Evolutionary conservation across 495 filamentous ascomycete genomes (phyloP), one percentile per base, ranked within the genome.

Genomic region (Hypoxylon lenormandii): DNA sequence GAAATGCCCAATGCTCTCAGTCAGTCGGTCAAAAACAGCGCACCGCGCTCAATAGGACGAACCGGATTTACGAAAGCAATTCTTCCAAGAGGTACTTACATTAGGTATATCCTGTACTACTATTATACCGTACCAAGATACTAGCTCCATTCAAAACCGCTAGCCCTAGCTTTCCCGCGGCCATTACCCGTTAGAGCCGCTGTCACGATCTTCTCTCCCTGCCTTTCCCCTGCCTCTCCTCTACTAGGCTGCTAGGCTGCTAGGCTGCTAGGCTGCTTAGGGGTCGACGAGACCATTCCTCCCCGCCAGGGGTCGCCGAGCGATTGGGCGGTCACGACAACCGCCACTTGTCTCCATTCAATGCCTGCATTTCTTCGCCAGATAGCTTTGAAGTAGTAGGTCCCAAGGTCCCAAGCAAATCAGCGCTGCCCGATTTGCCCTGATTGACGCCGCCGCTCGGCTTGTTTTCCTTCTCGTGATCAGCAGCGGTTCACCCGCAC

Each of bases 301-400:
- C 26, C 21, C 43, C 42, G 55, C 30, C 30, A 33, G 60, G 66
- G 38, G 56, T 61, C 50, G 66, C 56, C 54, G 56, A 66, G 38
- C 66, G 51, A 75, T 76, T 64, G 51, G 69, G 70, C 66, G 70
- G 73, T 68, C 52, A 64, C 60, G 65, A 58, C 64, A 72, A 46
- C 61, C 70, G 72, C 71, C 74, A 76, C 74, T 74, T 76, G 74
- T 76, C 65, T 76, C 74, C 74, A 76, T 67, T 76, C 74, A 63
- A 58, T 49, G 69, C 69, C 63, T 72, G 63, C 33, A 58, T 59
- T 59, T 64, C 64, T 53, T 52, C 47, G 40, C 26, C 40, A 43
- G 36, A 61, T 53, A 42, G 53, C 60, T 69, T 65, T 36, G 38
- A 61, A 58, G 43, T 53, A 58, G 36, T n/a, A n/a, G n/a, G n/a